Evolutionary conservation across 768 basidiomycete genomes (phyloP).

Genomic region (Clitopilus passeckerianus): DNA sequence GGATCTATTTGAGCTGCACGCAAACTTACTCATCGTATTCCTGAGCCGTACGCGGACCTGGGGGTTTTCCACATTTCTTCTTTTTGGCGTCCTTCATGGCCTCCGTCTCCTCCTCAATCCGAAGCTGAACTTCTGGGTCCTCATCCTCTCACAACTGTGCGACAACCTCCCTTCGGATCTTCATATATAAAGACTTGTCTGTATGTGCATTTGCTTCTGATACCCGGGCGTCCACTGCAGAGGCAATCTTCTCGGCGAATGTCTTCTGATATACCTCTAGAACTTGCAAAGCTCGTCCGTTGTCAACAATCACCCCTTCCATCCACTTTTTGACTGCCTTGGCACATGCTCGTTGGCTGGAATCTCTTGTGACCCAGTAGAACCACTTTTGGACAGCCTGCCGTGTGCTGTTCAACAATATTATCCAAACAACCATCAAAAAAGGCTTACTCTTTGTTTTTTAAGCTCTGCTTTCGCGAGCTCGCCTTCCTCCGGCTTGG

Average conservation of each 20-base stretch:
- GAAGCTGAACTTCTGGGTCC: neutral
- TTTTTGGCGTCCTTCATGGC: neutral
- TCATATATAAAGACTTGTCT: neutral
- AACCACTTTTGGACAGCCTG: neutral
- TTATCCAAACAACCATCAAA: neutral
- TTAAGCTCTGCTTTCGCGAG: neutral
- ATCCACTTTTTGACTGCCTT: neutral
- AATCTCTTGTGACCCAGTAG: neutral
- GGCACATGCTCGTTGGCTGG: neutral
- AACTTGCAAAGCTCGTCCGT: neutral
- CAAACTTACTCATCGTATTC: conserved; percentile 1
- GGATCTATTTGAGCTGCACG: neutral
- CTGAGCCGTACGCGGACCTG: neutral
- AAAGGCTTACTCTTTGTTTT: neutral
- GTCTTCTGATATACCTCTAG: neutral
- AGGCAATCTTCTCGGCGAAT: neutral
- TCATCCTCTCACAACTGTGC: conserved; percentile 2
- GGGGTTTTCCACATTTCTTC: neutral
- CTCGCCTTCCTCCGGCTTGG: neutral
- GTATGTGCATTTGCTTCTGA: neutral
- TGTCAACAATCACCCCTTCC: neutral
- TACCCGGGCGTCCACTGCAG: neutral
- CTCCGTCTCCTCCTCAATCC: neutral
- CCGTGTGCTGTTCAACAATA: neutral
- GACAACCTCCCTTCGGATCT: neutral